phyloP scores from a whole-genome alignment of 495 filamentous ascomycete genomes.

The Aspergillus campestris region DNA sequence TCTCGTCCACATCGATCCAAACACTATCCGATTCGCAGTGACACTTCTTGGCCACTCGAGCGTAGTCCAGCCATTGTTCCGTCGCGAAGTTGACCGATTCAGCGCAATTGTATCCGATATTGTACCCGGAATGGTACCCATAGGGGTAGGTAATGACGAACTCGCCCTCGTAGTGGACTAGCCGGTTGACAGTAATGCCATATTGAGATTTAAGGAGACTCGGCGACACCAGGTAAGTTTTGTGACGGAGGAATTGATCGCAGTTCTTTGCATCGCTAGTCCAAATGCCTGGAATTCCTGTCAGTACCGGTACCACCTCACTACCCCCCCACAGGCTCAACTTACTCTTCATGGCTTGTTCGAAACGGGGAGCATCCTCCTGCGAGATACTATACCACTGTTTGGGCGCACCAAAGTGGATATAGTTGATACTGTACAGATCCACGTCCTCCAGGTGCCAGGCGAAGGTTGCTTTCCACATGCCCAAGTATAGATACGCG shows the following conservation, averaged over 20 bases:
- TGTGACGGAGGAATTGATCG: slow-evolving; percentile 93
- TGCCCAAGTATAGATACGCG: slow-evolving; percentile 94
- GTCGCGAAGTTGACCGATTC: slow-evolving; percentile 98
- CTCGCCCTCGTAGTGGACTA: slow-evolving; percentile 94
- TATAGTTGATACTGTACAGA: slow-evolving; percentile 98
- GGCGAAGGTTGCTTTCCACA: slow-evolving; percentile 99
- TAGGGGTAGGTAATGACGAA: slow-evolving; percentile 99
- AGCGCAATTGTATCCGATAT: slow-evolving; percentile 96
- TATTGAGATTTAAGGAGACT: slow-evolving; percentile 74
- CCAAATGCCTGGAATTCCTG: slow-evolving; percentile 54
- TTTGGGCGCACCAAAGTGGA: slow-evolving; percentile 96
- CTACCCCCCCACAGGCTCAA: background rate
- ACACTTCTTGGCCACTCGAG: slow-evolving; percentile 95
- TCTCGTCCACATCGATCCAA: slow-evolving; percentile 93
- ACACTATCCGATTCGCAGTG: slow-evolving; percentile 94
- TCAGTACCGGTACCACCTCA: background rate
- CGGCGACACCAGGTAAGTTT: slow-evolving; percentile 96
- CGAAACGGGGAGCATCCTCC: slow-evolving; percentile 87
- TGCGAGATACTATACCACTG: slow-evolving; percentile 99
- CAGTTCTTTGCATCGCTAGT: slow-evolving; percentile 94
- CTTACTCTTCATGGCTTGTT: slow-evolving; percentile 83
- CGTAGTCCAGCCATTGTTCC: slow-evolving; percentile 88
- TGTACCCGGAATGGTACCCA: slow-evolving; percentile 97
- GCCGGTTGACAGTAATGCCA: slow-evolving; percentile 88
- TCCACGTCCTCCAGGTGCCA: slow-evolving; percentile 99